Evolutionary conservation across 352 stramenopile species (phyloP).

Genomic region (Lagenidium giganteum): DNA sequence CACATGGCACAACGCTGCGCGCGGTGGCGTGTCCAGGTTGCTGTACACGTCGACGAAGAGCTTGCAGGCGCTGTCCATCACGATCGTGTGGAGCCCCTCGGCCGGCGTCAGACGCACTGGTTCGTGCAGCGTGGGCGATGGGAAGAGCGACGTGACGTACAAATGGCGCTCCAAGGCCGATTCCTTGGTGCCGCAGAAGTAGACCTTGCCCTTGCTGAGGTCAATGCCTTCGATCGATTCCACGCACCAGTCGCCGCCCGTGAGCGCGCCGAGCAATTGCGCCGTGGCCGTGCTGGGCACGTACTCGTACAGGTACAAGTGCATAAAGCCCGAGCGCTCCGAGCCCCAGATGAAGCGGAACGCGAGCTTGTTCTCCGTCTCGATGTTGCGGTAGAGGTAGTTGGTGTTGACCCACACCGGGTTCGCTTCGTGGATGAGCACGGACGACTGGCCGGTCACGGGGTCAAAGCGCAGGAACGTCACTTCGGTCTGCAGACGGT

Average conservation of each 20-base stretch:
- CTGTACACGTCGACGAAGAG: conserved; percentile 82
- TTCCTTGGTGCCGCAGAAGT: conserved; percentile 84
- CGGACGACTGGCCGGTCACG: conserved; percentile 43
- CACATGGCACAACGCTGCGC: conserved; percentile 43
- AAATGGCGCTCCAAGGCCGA: conserved; percentile 89
- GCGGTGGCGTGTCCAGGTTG: conserved; percentile 64
- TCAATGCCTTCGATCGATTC: conserved; percentile 83
- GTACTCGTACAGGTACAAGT: conserved; percentile 96
- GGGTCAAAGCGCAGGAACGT: conserved; percentile 80
- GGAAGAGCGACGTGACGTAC: conserved; percentile 77
- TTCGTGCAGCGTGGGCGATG: conserved; percentile 27
- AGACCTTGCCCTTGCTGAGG: conserved; percentile 78
- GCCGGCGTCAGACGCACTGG: conserved; percentile 72
- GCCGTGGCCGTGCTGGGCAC: conserved; percentile 23
- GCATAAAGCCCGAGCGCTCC: conserved; percentile 92
- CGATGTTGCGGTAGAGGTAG: conserved; percentile 90
- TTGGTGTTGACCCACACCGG: conserved; percentile 95
- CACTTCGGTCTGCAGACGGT: conserved; percentile 74
- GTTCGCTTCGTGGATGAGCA: conserved; percentile 88
- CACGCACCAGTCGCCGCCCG: conserved; percentile 62
- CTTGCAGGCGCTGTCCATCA: conserved; percentile 85
- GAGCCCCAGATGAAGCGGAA: conserved; percentile 96
- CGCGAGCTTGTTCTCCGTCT: conserved; percentile 60
- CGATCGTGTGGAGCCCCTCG: conserved; percentile 86
- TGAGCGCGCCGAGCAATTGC: conserved; percentile 54